Base-by-base conservation (phyloP, 805 yeast genomes). In the Kluyveromyces lactis region DNA sequence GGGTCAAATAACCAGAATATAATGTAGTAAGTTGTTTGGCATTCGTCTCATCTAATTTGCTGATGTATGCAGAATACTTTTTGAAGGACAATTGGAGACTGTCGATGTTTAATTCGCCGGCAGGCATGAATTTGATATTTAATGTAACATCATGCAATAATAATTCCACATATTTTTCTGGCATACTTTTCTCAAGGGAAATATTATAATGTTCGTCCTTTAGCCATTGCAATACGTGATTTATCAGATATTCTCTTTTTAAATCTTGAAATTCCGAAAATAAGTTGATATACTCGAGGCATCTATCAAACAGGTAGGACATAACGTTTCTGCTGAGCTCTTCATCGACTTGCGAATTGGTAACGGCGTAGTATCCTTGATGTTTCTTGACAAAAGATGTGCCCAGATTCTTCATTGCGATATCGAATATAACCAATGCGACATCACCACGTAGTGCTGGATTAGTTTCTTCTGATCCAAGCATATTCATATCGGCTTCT, bases 381-480 rank as follows among this genome's bases (percentile, higher is more conserved):
- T 60, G 63, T 32, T 55, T 60, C 18, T 57, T 56, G 32, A 53
- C 40, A 32, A 50, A 55, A 33, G 48, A 36, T 34, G 56, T 49
- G 16, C 56, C 58, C 21, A 79, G 49, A 3, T 73, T 64, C 51
- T 77, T 60, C 64, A 79, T 66, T 41, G 79, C 78, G 52, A 78
- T 63, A 67, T 90, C 77, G 67, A 79, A 77, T 47, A 90, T 71
- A 0, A 84, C 72, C 41, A 81, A 58, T 1, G 83, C 83, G 40
- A 83, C 69, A 52, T 81, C 86, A 41, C 92, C 90, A 43, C 73
- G 72, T 42, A 83, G 58, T 0, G 86, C 90, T 6, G 90, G 89
- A 51, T 82, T 83, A 18, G 86, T 75, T 36, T 85, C 94, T n/a
- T 81, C 79, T 45, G 79, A 78, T 18, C 96, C 97, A 48, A 89